Evolutionary conservation across 2,329 filamentous ascomycete species (phyloP), one percentile per base, ranked within the genome.

Genomic region (Ascochyta pisi): DNA sequence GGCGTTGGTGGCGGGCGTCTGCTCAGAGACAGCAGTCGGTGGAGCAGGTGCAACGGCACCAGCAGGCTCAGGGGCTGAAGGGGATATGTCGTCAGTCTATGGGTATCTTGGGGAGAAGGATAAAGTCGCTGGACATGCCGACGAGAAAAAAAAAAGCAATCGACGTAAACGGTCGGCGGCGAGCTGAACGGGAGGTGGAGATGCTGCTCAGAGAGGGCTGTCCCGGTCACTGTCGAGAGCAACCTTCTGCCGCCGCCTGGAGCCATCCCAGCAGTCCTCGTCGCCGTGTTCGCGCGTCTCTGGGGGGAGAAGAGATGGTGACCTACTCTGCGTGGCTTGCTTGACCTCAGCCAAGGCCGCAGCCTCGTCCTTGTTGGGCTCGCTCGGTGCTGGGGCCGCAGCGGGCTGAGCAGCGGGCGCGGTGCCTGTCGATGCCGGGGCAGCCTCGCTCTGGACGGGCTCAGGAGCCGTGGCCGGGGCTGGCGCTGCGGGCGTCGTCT

Each of bases 261-360:
- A 65, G 4, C 67, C 65, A 34, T 61, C 49, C 40, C 57, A 62
- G 45, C 46, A 58, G 33, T 60, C 49, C 10, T 52, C 44, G n/a
- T 58, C 49, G 16, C 42, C 39, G 42, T 62, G 56, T 4, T 50
- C 49, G 19, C 43, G 47, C 10, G 42, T 31, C 43, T 27, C 42
- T 23, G 49, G 48, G n/a, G 29, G 27, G 29, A 56, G 60, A 63
- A 33, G 52, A 54, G 56, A 66, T 55, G 38, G 55, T 35, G 53
- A 73, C 72, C 57, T 74, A 76, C 73, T 69, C 45, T 66, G 60
- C 48, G 72, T 73, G 27, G 70, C 72, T 49, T 68, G 63, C 65
- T 72, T 75, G 56, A 72, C 62, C 56, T 73, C 70, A 22, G 71
- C 55, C 45, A 67, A 54, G 8, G 68, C 65, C 49, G 68, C 68